Base-by-base conservation (phyloP, 345 rosid genomes). In the Nasturtium officinale region DNA sequence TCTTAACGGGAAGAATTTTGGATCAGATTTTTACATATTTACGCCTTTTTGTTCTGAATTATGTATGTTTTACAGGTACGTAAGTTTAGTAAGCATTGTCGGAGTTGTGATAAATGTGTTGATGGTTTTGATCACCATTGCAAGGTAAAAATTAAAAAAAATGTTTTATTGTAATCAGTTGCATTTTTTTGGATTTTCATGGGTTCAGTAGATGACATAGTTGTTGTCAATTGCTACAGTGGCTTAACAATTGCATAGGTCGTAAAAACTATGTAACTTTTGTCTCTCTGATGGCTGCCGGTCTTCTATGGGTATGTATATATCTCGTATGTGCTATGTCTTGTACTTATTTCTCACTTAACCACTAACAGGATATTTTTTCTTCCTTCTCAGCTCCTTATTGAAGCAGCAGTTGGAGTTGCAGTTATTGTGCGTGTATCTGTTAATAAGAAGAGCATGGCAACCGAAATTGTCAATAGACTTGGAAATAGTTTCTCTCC, bases 181-280 rank as follows among this genome's bases (percentile, higher is more conserved):
- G 1, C 28, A 30, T 63, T 57, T 66, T 17, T n/a, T 30, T 60
- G 25, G 45, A 52, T 52, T 40, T 28, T 30, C 15, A 56, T 56
- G 50, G 66, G 61, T 38, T 26, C 48, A 35, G 74, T 63, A 25
- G 51, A 65, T 78, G 64, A 83, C 78, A 18, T 73, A 37, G 50
- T 28, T 71, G 48, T 76, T 46, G 64, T 58, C 61, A 58, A 58
- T 75, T 73, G 69, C 13, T 84, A 87, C 90, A 93, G 98, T 93
- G 98, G 98, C 96, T 93, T 35, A 93, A 93, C 86, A 93, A 93
- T 80, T 93, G 98, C 75, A 96, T 93, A 28, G 98, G 98, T 15
- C 84, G 78, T 83, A 90, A 78, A 81, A 93, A 93, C 82, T 93
- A 93, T 70, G 77, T 83, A 26, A 85, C 89, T 20, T 93, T 93